Base-by-base conservation (phyloP, 495 filamentous ascomycete species). In the Aspergillus mulundensis region DNA sequence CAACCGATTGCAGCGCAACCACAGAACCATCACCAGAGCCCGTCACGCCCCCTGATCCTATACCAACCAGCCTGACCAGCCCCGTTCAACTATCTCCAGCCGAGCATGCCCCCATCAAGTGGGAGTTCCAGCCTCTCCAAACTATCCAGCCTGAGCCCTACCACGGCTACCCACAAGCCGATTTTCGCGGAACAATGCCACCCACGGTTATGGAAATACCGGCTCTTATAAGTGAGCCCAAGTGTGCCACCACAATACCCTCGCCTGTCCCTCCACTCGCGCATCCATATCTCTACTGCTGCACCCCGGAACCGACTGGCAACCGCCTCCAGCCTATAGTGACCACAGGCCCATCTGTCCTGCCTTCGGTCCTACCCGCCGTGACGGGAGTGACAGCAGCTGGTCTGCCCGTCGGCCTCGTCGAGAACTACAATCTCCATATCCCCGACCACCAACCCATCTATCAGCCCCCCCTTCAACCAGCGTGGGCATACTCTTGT, bases 11-110 rank as follows among this genome's bases (percentile, higher is more conserved):
- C 55, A 74, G 71, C 44, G 68, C 68, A 25, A 74, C 71, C 25
- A 63, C 72, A 10, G 74, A 77, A 21, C 67, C 74, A 30, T 77
- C 74, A 0, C 72, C 74, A 11, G 74, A 77, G 47, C 74, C 74
- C 14, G 43, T 59, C 1, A 74, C 72, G 14, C 74, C 74, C 8
- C 64, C 72, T 7, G 71, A 75, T 11, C 71, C 70, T 24, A 70
- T 66, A 0, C 62, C 66, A 14, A 28, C 25, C 8, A 70, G 56
- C 50, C 61, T 53, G 25, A 57, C 59, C 47, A 59, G 65, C 16
- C 61, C 68, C 6, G 52, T 63, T 0, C 60, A 61, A 14, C 25
- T 61, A 24, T 69, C 65, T 5, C 54, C 50, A 8, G 61, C 62
- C 19, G 60, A 24, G n/a, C 46, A 32, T 23, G 55, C 58, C 2